Evolutionary conservation across 768 basidiomycete species (phyloP), one percentile per base, ranked within the genome.

Genomic region (Rhizopogon roseolus): DNA sequence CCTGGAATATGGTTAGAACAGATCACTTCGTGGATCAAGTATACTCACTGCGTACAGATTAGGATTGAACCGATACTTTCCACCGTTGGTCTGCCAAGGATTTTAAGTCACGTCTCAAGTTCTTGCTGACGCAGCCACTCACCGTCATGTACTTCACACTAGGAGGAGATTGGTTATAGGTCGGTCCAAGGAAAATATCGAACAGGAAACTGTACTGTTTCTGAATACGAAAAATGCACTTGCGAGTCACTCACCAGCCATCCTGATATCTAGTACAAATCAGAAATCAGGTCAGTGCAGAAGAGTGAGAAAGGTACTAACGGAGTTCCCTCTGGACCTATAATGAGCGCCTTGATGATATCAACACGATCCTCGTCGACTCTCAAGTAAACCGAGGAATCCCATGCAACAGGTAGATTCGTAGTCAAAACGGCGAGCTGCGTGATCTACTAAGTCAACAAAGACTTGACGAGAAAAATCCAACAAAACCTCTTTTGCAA

Each of bases 301-400:
- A 49, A 17, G 55, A 39, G 36, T 17, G 17, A 16, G 52, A 46
- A 5, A 6, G 52, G 22, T 41, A 76, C 86, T 65, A 75, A 96
- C 83, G 94, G 94, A 40, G 94, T 96, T 49, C 89, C 92, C 75
- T 94, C 91, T 9, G 94, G 94, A 1, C 94, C 95, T 19, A 90
- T 91, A 57, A 93, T 90, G 17, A 92, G 70, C n/a, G 88, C 89
- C 64, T 95, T 96, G 69, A 95, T 93, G 44, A 95, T 79, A 64
- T 94, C 93, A 13, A 94, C 91, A 11, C 93, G 83, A 14, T 81
- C 86, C 72, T 97, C 95, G 66, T 98, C 95, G 4, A 96, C 93
- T 49, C 90, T 81, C 54, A 98, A 71, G 72, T 96, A 97, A 58
- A 98, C 86, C 1, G 92, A 95, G 5, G 94, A 96, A 62, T 93